These are phyloP conservation scores for Xerocomellus chrysenteron DNA, from an alignment of 768 basidiomycete genomes.

Conservation along the genomic window DNA sequence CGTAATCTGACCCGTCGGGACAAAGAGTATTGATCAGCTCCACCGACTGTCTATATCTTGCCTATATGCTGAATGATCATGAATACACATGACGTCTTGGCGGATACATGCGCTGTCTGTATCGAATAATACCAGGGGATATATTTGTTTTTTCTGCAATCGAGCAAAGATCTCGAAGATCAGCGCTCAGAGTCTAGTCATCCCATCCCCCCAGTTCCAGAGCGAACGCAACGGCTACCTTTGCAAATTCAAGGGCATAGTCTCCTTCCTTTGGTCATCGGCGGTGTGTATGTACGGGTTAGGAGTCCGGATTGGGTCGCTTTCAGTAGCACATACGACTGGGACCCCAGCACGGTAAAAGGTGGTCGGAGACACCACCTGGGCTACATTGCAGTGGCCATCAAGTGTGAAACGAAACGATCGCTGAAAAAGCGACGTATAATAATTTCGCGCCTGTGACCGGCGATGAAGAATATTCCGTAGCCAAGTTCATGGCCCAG, in stretches of 20 bases:
- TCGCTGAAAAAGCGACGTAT: constrained; percentile 26
- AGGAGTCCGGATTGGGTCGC: constrained; percentile 37
- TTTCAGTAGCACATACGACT: constrained; percentile 44
- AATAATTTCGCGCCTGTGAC: constrained; percentile 21
- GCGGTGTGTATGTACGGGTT: constrained; percentile 45
- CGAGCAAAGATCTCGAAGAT: not conserved
- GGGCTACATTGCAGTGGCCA: constrained; percentile 9
- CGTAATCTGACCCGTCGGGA: too few species aligned
- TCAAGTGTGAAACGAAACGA: not conserved
- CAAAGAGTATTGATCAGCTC: not conserved
- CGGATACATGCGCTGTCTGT: not conserved
- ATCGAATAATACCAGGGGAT: not conserved
- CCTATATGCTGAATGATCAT: not conserved
- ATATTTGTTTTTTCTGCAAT: not conserved
- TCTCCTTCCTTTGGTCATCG: constrained; percentile 23
- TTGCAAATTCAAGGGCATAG: constrained; percentile 60
- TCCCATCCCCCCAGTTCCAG: constrained; percentile 44
- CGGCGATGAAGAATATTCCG: constrained; percentile 25
- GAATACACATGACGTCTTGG: not conserved
- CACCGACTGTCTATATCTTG: not conserved
- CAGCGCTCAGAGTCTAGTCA: not conserved
- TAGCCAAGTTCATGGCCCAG: constrained; percentile 35
- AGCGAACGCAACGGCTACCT: constrained; percentile 56
- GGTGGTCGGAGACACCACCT: constrained; percentile 46
- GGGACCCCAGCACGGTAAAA: constrained; percentile 44